These are phyloP conservation scores for Dipodascus geniculatus DNA, from an alignment of 805 yeast genomes.

Conservation along the genomic window DNA sequence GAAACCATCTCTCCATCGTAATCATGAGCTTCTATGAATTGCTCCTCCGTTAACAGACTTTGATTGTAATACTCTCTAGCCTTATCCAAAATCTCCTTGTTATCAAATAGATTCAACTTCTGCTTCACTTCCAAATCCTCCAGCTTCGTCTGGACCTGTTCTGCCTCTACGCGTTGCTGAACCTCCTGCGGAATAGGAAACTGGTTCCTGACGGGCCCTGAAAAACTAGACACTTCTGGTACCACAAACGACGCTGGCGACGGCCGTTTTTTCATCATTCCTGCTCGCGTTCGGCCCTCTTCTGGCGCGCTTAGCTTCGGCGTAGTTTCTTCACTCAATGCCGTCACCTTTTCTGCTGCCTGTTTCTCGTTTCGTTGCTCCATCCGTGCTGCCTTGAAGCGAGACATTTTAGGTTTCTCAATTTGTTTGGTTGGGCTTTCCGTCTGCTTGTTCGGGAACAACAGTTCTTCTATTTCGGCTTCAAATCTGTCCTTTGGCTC, in stretches of 20 bases:
- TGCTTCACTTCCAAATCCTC: no score
- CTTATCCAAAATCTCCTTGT: slow-evolving; percentile 10
- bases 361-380: neutral
- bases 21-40: slow-evolving; percentile 15
- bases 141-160: no score
- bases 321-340: neutral
- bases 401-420: slow-evolving; percentile 17
- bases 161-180: neutral
- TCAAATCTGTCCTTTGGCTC: neutral
- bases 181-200: no score
- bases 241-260: neutral
- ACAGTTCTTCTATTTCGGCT: neutral
- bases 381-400: slow-evolving; percentile 20
- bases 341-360: neutral
- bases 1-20: slow-evolving; percentile 5
- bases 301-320: neutral
- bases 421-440: neutral
- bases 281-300: neutral
- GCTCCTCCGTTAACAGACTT: slow-evolving; percentile 13
- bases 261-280: neutral
- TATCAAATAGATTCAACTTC: neutral
- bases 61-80: slow-evolving; percentile 12
- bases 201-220: no score
- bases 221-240: neutral
- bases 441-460: neutral